Base-by-base conservation (phyloP, 768 basidiomycete genomes). In the Pisolithus marmoratus region DNA sequence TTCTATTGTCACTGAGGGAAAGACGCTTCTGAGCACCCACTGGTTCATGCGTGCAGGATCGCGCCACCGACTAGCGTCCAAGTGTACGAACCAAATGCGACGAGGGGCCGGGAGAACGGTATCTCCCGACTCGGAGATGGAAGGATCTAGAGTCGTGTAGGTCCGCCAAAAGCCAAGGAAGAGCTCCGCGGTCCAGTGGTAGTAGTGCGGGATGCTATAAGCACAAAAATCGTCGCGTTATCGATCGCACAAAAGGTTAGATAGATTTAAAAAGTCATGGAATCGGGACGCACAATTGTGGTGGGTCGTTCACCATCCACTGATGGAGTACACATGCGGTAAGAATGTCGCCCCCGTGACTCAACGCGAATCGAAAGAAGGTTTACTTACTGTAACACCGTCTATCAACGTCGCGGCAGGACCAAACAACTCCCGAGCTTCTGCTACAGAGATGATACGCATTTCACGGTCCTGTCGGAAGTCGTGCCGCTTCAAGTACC, bases 41-140 rank as follows among this genome's bases (percentile, higher is more conserved):
- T 94, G 82, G 67, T 95, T 95, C 91, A 96, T 92, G 31, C 76
- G 71, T 5, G 93, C 83, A 56, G 94, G 93, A 69, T 96, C 94
- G 19, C 90, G 82, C 93, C 93, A 96, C 58, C 90, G 84, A 48
- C 74, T 77, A 9, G 82, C 81, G 57, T 85, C 82, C 14, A 87
- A 68, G 53, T 85, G 85, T 44, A 82, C 75, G 70, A 96, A 93
- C 58, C 91, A 67, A 58, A 94, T 71, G 12, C 88, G 85, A 0
- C 85, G 80, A 0, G 85, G 80, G 2, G 86, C 74, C 1, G 90
- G 87, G 34, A 96, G 83, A 5, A 73, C 66, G 0, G 90, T 89
- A 46, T 78, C 78, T 8, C 90, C 91, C 40, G 76, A 70, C 0
- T 79, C 58, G 3, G 82, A 68, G 49, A 94, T 93, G 22, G 67